Percentiles rank a stretch among this genome's conserved stretches.
Conservation (phyloP, 352 stramenopile species). For the Globisporangium acanthophoron region DNA sequence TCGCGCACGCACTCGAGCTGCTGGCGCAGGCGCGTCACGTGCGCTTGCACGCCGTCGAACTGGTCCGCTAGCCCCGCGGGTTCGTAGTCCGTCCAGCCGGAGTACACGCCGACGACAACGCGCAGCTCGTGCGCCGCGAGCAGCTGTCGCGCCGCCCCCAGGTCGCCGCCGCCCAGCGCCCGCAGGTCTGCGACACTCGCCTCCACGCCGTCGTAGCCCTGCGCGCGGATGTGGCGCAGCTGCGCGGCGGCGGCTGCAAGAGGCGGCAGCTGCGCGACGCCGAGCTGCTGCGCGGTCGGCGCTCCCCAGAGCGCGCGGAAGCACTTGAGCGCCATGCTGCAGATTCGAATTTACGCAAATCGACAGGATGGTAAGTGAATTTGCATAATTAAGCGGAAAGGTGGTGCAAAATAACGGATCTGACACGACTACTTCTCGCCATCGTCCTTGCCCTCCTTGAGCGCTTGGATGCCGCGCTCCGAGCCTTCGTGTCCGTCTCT, state of each 20-base stretch:
- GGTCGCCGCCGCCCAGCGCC: slow-evolving; percentile 44
- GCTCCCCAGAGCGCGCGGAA: slow-evolving; percentile 63
- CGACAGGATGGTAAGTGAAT: no score
- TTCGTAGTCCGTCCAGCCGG: slow-evolving; percentile 68
- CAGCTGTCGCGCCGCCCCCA: slow-evolving; percentile 27
- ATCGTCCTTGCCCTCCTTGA: not conserved
- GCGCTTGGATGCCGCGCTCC: no score
- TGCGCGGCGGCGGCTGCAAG: slow-evolving; percentile 27
- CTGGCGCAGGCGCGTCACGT: slow-evolving; percentile 33
- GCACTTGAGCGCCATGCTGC: slow-evolving; percentile 21
- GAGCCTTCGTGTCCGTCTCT: not conserved
- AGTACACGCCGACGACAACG: slow-evolving; percentile 66
- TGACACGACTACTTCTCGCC: not conserved
- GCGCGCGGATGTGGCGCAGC: slow-evolving; percentile 28
- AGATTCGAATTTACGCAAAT: not conserved
- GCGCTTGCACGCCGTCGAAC: slow-evolving; percentile 40
- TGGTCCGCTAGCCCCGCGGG: slow-evolving; percentile 40
- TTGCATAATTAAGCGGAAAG: no score
- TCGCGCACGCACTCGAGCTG: slow-evolving; percentile 27
- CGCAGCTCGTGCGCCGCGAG: slow-evolving; percentile 45
- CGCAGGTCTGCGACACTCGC: slow-evolving; percentile 59
- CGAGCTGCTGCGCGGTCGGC: slow-evolving; percentile 26
- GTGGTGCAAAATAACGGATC: no score
- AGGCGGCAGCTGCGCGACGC: slow-evolving; percentile 1
- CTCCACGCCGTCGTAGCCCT: slow-evolving; percentile 67